Percentiles rank a stretch among this genome's conserved stretches.
Evolutionary conservation across 2,329 filamentous ascomycete genomes (phyloP).

Genomic region (Aspergillus pseudoterreus): DNA sequence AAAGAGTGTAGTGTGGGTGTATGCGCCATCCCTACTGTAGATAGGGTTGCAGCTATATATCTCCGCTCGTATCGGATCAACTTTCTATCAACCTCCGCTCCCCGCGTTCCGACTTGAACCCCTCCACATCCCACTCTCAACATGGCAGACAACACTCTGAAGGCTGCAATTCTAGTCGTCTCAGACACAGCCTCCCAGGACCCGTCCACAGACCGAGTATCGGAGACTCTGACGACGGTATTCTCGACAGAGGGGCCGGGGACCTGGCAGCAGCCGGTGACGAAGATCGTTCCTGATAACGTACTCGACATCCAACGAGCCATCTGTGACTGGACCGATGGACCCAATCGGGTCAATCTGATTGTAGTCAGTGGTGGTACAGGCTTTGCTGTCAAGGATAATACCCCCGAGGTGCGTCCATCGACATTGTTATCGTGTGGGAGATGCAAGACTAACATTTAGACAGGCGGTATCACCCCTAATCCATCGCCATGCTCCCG

Average conservation of each 20-base stretch:
- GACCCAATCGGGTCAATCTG: constrained; percentile 61
- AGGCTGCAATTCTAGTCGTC: constrained; percentile 75
- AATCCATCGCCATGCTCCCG: constrained; percentile 80
- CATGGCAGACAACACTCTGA: constrained; percentile 48
- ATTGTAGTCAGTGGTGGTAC: constrained; percentile 90
- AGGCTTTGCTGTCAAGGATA: constrained; percentile 80
- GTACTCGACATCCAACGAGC: constrained; percentile 69
- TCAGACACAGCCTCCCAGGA: constrained; percentile 86
- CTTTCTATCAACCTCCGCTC: neutral
- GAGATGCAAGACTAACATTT: constrained; percentile 13
- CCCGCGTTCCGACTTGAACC: constrained; percentile 2
- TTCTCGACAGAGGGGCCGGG: constrained; percentile 64
- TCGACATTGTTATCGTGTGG: neutral
- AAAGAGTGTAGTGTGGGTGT: neutral
- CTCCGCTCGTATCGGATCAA: neutral
- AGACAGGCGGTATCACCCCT: constrained; percentile 70
- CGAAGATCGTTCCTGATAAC: constrained; percentile 76
- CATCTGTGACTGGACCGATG: constrained; percentile 70
- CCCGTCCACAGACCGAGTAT: constrained; percentile 72
- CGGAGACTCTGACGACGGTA: constrained; percentile 62
- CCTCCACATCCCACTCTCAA: constrained; percentile 11
- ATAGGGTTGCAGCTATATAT: neutral
- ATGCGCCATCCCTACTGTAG: neutral
- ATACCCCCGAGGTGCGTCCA: constrained; percentile 74
- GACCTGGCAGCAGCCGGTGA: constrained; percentile 67